phyloP scores from a whole-genome alignment of 768 basidiomycete species.

The Leucocoprinus leucothites region DNA sequence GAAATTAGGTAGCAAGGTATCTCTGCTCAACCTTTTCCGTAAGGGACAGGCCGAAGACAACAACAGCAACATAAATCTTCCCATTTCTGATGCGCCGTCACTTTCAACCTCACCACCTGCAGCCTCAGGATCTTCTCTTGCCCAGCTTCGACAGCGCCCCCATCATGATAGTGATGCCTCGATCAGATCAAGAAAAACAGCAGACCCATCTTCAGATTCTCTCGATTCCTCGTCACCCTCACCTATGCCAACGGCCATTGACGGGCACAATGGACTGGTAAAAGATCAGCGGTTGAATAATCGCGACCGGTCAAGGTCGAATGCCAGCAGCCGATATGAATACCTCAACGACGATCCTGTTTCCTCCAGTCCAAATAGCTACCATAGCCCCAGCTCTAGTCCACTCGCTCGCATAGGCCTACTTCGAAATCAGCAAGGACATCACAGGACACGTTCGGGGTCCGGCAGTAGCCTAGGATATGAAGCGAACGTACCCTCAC shows the following conservation, averaged over 20 bases:
- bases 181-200: constrained; percentile 2
- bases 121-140: neutral
- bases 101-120: constrained; percentile 9
- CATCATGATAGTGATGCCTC: constrained; percentile 16
- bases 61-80: constrained; percentile 1
- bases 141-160: neutral
- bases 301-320: constrained; percentile 31
- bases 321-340: constrained; percentile 15
- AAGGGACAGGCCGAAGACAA: constrained; percentile 39
- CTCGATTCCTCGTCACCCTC: constrained; percentile 22
- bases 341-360: constrained; percentile 8
- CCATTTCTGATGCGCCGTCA: neutral
- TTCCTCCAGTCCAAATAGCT: constrained; percentile 19
- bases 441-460: constrained; percentile 9
- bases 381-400: constrained; percentile 24
- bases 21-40: constrained; percentile 72
- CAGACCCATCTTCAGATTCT: constrained; percentile 10
- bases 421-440: constrained; percentile 8
- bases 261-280: constrained; percentile 45
- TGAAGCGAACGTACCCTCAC: constrained; percentile 9
- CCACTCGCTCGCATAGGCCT: constrained; percentile 26
- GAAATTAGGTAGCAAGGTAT: constrained; percentile 67
- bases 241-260: constrained; percentile 39
- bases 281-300: constrained; percentile 20
- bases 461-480: constrained; percentile 10